phyloP scores from a whole-genome alignment of 129 eudicot genomes.

The Logfia minima region DNA sequence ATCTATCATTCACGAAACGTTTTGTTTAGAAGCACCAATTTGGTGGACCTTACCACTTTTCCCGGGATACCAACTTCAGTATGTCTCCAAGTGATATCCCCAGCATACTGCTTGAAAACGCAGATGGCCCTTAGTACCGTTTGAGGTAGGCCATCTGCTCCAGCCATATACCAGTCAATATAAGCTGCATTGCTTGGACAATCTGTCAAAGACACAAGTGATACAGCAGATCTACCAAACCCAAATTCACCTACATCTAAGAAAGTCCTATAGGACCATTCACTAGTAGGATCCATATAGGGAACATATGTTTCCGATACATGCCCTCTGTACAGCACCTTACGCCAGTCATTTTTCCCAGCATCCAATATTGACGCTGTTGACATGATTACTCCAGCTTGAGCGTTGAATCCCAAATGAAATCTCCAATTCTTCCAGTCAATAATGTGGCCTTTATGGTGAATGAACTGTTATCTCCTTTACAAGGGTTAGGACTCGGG shows the following conservation, averaged over 20 bases:
- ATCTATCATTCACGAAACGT: too few species aligned
- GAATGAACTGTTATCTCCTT: slow-evolving; percentile 29
- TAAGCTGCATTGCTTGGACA: slow-evolving; percentile 72
- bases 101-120: slow-evolving; percentile 59
- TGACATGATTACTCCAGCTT: slow-evolving; percentile 81
- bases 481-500: slow-evolving; percentile 33
- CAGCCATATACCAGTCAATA: slow-evolving; percentile 72
- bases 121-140: slow-evolving; percentile 55
- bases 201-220: slow-evolving; percentile 54
- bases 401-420: slow-evolving; percentile 66
- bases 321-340: slow-evolving; percentile 75
- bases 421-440: slow-evolving; percentile 79
- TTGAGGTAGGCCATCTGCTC: slow-evolving; percentile 54
- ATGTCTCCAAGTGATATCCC: slow-evolving; percentile 81
- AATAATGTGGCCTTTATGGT: slow-evolving; percentile 37
- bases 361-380: slow-evolving; percentile 61
- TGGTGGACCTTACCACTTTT: slow-evolving; percentile 48
- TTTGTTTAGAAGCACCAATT: too few species aligned
- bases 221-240: slow-evolving; percentile 66
- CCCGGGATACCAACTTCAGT: slow-evolving; percentile 87
- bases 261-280: slow-evolving; percentile 80
- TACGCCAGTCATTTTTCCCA: slow-evolving; percentile 37
- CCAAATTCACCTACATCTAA: slow-evolving; percentile 87
- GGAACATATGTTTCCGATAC: slow-evolving; percentile 93
- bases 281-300: slow-evolving; percentile 81